A percentile compares a stretch with the other conserved stretches of the same genome.
phyloP scores from a whole-genome alignment of 2,329 filamentous ascomycete species.

The Graphium sp. region DNA sequence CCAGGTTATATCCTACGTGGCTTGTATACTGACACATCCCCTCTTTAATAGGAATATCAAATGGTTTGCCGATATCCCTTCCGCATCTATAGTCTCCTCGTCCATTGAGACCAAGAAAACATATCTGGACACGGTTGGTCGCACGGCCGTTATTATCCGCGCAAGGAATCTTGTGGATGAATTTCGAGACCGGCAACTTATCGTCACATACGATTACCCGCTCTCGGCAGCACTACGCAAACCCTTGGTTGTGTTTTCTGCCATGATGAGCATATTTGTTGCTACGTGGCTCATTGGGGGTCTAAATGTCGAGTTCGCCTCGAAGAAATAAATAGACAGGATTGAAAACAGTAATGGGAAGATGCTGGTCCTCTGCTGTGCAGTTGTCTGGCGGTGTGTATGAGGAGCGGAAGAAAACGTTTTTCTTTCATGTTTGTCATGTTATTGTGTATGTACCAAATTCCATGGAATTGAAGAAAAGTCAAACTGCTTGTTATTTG shows the following conservation, averaged over 20 bases:
- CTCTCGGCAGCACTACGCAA: slow-evolving; percentile 63
- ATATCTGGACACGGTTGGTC: slow-evolving; percentile 85
- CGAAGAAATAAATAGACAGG: slow-evolving; percentile 4
- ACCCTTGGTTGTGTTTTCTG: slow-evolving; percentile 65
- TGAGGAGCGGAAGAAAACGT: too few relatives aligned
- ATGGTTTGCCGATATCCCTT: slow-evolving; percentile 57
- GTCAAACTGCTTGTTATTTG: too few relatives aligned
- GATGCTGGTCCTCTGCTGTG: too few relatives aligned
- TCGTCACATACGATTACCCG: slow-evolving; percentile 81
- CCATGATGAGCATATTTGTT: slow-evolving; percentile 57
- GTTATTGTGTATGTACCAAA: too few relatives aligned
- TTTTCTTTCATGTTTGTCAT: too few relatives aligned
- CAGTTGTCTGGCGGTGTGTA: too few relatives aligned
- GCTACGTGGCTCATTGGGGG: slow-evolving; percentile 29
- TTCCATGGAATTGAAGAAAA: too few relatives aligned
- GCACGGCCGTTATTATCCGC: slow-evolving; percentile 65
- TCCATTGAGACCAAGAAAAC: slow-evolving; percentile 55
- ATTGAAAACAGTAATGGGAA: too few relatives aligned
- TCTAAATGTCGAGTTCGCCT: slow-evolving; percentile 1
- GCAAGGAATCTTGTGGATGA: slow-evolving; percentile 85
- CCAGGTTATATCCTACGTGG: not conserved
- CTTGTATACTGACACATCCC: slow-evolving; percentile 13
- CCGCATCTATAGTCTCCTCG: slow-evolving; percentile 39
- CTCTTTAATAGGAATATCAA: slow-evolving; percentile 52
- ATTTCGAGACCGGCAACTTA: slow-evolving; percentile 62